phyloP scores from a whole-genome alignment of 352 stramenopile species.

The Pythium apleroticum region DNA sequence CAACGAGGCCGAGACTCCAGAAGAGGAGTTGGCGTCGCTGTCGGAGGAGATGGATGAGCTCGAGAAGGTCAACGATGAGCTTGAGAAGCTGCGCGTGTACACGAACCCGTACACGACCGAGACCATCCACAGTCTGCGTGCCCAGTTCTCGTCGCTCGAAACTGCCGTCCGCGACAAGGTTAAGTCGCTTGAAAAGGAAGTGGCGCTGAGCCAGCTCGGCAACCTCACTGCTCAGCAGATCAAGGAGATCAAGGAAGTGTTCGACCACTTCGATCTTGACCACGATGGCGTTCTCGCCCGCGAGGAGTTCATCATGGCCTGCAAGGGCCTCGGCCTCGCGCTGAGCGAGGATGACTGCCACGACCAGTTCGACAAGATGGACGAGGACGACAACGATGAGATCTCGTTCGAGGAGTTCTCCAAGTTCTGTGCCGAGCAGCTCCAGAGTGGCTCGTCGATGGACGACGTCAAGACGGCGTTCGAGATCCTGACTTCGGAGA shows the following conservation, averaged over 20 bases:
- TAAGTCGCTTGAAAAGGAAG: conserved; percentile 88
- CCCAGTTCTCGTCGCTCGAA: conserved; percentile 82
- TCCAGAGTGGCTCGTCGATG: conserved; percentile 83
- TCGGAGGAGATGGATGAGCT: conserved; percentile 82
- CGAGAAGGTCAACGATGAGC: conserved; percentile 79
- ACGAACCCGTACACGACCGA: conserved; percentile 90
- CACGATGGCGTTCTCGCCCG: conserved; percentile 83
- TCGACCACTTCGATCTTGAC: conserved; percentile 90
- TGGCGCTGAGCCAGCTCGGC: conserved; percentile 81
- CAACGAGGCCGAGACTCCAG: conserved; percentile 21
- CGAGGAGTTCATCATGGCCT: conserved; percentile 91
- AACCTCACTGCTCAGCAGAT: conserved; percentile 83
- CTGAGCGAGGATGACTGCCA: conserved; percentile 89
- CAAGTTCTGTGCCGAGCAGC: conserved; percentile 85
- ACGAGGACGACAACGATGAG: conserved; percentile 81
- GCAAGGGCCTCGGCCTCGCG: conserved; percentile 83
- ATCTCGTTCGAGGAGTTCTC: conserved; percentile 86
- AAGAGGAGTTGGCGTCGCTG: conserved; percentile 42
- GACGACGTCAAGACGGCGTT: conserved; percentile 82
- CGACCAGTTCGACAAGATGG: conserved; percentile 87
- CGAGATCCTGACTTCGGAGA: conserved; percentile 71
- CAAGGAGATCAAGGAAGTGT: conserved; percentile 89
- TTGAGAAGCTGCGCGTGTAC: conserved; percentile 84
- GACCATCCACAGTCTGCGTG: conserved; percentile 86
- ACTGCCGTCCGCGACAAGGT: conserved; percentile 77